These are phyloP conservation scores for Epichloe sp. DNA, from an alignment of 2,329 filamentous ascomycete species.

Conservation along the genomic window DNA sequence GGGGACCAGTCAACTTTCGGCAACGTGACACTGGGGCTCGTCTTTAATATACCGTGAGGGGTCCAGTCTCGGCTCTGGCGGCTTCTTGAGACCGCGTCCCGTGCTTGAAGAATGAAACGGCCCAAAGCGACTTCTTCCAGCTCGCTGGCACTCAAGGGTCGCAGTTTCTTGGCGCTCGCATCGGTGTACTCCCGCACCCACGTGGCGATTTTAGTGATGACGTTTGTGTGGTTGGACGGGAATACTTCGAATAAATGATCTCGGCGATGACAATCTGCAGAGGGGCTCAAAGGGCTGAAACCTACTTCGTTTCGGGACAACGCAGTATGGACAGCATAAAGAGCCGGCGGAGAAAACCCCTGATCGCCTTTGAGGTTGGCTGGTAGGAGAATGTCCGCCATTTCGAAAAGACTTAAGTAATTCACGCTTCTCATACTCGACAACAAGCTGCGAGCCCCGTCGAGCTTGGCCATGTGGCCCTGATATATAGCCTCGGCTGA, in stretches of 20 bases:
- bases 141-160: conserved; percentile 8
- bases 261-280: conserved; percentile 34
- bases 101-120: conserved; percentile 37
- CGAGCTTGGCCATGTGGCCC: conserved; percentile 32
- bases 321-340: conserved; percentile 60
- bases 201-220: conserved; percentile 18
- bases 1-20: conserved; percentile 16
- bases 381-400: conserved; percentile 32
- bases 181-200: conserved; percentile 22
- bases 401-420: conserved; percentile 38
- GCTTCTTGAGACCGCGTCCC: conserved; percentile 35
- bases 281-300: conserved; percentile 40
- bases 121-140: conserved; percentile 17
- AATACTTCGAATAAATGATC: conserved; percentile 48
- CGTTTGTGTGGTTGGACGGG: conserved; percentile 16
- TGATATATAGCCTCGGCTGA: conserved; percentile 33
- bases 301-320: conserved; percentile 45
- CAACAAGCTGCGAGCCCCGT: conserved; percentile 30
- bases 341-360: conserved; percentile 28
- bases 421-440: conserved; percentile 22
- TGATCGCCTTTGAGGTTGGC: conserved; percentile 20
- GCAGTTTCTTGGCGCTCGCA: conserved; percentile 7
- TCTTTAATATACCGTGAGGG: conserved; percentile 30
- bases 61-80: conserved; percentile 36
- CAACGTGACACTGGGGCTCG: conserved; percentile 14